These are phyloP conservation scores for Takashimella tepidaria DNA, from an alignment of 1,284 basidiomycete genomes.

Conservation along the genomic window DNA sequence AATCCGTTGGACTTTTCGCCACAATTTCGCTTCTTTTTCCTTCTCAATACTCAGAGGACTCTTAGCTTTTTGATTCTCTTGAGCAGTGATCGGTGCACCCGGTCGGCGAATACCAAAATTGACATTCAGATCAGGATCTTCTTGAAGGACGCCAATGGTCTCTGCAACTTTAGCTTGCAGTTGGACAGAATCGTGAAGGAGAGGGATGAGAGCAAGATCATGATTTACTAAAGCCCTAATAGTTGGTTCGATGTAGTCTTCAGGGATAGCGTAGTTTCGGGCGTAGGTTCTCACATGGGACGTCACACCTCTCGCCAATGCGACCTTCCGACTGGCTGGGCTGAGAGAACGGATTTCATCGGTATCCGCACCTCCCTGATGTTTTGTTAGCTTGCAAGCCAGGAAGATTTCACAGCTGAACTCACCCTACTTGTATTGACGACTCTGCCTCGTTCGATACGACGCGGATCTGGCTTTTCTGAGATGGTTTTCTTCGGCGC, in stretches of 20 bases:
- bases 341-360: slow-evolving; percentile 23
- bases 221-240: slow-evolving; percentile 14
- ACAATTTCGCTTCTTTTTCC: not conserved
- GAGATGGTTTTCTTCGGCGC: not conserved
- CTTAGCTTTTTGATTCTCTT: not conserved
- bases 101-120: not conserved
- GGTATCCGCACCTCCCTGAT: slow-evolving; percentile 5
- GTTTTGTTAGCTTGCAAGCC: not conserved
- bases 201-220: slow-evolving; percentile 27
- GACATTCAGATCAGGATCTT: slow-evolving; percentile 6
- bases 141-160: slow-evolving; percentile 11
- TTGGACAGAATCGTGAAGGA: slow-evolving; percentile 15
- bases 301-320: slow-evolving; percentile 12
- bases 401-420: not conserved
- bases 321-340: slow-evolving; percentile 15
- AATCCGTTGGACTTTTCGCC: not conserved
- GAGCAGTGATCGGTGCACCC: not conserved
- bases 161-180: slow-evolving; percentile 20
- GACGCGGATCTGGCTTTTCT: not conserved
- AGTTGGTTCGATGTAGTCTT: slow-evolving; percentile 4
- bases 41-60: not conserved
- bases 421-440: not conserved
- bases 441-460: not conserved
- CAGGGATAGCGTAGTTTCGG: slow-evolving; percentile 3
- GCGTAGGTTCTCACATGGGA: slow-evolving; percentile 13